Evolutionary conservation across 768 basidiomycete genomes (phyloP).

Genomic region (Tricholoma hemisulphureum): DNA sequence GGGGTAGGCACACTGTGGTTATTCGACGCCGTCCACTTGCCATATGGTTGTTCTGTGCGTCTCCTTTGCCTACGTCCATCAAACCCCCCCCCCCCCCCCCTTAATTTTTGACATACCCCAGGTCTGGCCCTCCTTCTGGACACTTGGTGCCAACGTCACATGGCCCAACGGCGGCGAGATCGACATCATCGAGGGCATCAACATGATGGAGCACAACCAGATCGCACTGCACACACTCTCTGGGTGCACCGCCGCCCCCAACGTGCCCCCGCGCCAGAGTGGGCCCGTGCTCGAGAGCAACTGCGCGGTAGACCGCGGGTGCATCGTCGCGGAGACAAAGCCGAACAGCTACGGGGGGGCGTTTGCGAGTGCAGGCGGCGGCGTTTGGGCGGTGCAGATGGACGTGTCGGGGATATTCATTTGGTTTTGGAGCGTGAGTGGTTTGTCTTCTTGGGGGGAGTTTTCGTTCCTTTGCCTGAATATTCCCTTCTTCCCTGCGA

Average conservation of each 20-base stretch:
- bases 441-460: background rate
- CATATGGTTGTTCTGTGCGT: slow-evolving; percentile 56
- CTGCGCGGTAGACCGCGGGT: slow-evolving; percentile 38
- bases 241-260: slow-evolving; percentile 33
- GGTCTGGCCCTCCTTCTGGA: slow-evolving; percentile 52
- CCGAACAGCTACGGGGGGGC: slow-evolving; percentile 45
- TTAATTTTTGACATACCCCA: slow-evolving; percentile 7
- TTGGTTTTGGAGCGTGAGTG: slow-evolving; percentile 28
- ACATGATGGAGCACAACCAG: slow-evolving; percentile 49
- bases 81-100: background rate
- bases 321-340: slow-evolving; percentile 43
- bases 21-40: slow-evolving; percentile 44
- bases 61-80: background rate
- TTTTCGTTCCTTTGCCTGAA: too few relatives aligned
- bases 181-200: slow-evolving; percentile 62
- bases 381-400: slow-evolving; percentile 64
- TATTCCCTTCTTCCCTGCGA: background rate
- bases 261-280: slow-evolving; percentile 25
- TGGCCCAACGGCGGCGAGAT: slow-evolving; percentile 48
- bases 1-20: slow-evolving; percentile 42
- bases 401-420: slow-evolving; percentile 44
- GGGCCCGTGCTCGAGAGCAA: slow-evolving; percentile 29
- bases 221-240: slow-evolving; percentile 52
- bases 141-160: slow-evolving; percentile 31
- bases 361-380: slow-evolving; percentile 53